These are phyloP conservation scores for Talaromyces sp. DNA, from an alignment of 2,329 filamentous ascomycete species.

Conservation along the genomic window DNA sequence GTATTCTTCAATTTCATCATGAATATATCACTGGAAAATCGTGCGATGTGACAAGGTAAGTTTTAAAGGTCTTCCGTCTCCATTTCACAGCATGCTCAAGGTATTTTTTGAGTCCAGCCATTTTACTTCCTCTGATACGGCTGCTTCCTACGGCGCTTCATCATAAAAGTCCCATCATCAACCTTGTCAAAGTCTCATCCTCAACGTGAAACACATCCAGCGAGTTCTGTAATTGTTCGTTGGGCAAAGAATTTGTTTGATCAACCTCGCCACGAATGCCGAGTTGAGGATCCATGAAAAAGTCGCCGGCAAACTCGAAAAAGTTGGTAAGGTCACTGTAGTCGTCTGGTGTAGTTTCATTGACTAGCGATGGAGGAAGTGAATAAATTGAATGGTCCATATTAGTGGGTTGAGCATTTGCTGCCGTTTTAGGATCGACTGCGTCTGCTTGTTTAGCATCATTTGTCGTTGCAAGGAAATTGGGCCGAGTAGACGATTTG, in stretches of 20 bases:
- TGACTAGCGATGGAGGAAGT: slow-evolving; percentile 8
- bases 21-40: too few species aligned
- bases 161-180: slow-evolving; percentile 35
- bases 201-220: slow-evolving; percentile 33
- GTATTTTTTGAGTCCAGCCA: too few species aligned
- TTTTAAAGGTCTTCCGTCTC: too few species aligned
- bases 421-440: neutral
- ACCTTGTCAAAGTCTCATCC: slow-evolving; percentile 34
- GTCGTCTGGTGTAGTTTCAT: slow-evolving; percentile 17
- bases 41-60: too few species aligned
- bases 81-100: too few species aligned
- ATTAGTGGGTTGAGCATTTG: neutral
- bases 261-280: neutral
- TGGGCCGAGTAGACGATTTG: neutral
- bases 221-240: slow-evolving; percentile 13
- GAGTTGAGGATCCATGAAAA: slow-evolving; percentile 31
- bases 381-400: slow-evolving; percentile 10
- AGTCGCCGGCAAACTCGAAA: slow-evolving; percentile 59
- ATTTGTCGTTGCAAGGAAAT: neutral
- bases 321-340: slow-evolving; percentile 56
- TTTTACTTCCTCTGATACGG: neutral
- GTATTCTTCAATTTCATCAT: too few species aligned
- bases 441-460: too few species aligned
- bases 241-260: neutral
- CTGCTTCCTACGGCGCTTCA: neutral